Percentiles rank a stretch among this genome's conserved stretches.
Evolutionary conservation across 768 basidiomycete species (phyloP).

Genomic region (Leccinum obscurum): DNA sequence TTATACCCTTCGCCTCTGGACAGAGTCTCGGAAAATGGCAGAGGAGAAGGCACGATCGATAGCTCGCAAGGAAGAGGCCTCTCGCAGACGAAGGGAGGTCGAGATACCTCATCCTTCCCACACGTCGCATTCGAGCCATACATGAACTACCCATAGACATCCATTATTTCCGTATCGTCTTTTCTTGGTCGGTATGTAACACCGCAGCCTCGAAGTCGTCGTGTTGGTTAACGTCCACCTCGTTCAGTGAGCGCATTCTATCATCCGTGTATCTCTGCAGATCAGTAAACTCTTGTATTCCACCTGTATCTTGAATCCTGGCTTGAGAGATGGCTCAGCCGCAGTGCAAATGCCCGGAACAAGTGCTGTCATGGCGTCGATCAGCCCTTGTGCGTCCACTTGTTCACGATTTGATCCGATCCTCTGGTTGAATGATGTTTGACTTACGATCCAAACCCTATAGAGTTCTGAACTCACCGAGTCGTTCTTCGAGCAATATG

Average conservation of each 20-base stretch:
- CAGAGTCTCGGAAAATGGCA: conserved; percentile 58
- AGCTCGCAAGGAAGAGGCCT: conserved; percentile 27
- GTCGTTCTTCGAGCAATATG: neutral
- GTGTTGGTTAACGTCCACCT: conserved; percentile 13
- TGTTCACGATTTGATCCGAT: conserved; percentile 2
- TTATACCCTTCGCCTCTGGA: too few species aligned
- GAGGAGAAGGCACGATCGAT: conserved; percentile 48
- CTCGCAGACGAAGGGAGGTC: conserved; percentile 27
- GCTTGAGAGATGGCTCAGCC: conserved; percentile 5
- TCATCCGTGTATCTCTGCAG: conserved; percentile 15
- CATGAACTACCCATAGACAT: conserved; percentile 15
- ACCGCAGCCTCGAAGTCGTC: conserved; percentile 3
- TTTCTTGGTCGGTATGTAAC: conserved; percentile 19
- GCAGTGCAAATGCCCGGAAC: conserved; percentile 2
- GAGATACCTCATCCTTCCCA: conserved; percentile 6
- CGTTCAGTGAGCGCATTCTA: conserved; percentile 17
- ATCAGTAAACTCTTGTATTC: conserved; percentile 19
- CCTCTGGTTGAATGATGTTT: conserved; percentile 3
- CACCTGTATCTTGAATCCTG: conserved; percentile 2
- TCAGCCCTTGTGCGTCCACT: conserved; percentile 18
- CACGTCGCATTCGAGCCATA: conserved; percentile 11
- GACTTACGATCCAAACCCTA: neutral
- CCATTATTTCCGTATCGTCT: conserved; percentile 1
- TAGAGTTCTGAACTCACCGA: conserved; percentile 6
- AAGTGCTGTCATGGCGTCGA: conserved; percentile 6